Evolutionary conservation across 1,139 yeast genomes (phyloP).

Genomic region (Arxiozyma heterogenica): DNA sequence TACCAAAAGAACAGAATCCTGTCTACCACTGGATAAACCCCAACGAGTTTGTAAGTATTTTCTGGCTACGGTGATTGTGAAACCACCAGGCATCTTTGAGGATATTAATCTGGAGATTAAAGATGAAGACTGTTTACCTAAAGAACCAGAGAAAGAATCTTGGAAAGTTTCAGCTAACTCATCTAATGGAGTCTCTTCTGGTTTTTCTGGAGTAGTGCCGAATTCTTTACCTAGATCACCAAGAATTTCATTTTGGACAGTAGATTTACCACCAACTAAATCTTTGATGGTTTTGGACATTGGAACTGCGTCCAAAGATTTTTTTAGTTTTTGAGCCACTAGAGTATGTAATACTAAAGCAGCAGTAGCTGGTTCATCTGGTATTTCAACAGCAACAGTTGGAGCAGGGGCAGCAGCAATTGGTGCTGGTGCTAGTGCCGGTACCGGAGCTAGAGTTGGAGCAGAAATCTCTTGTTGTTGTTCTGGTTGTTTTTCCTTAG

Average conservation of each 20-base stretch:
- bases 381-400: constrained; percentile 72
- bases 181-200: constrained; percentile 93
- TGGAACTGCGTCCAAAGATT: constrained; percentile 76
- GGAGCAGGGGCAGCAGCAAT: constrained; percentile 55
- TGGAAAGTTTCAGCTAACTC: constrained; percentile 95
- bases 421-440: constrained; percentile 44
- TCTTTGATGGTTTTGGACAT: constrained; percentile 91
- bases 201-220: constrained; percentile 96
- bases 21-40: constrained; percentile 92
- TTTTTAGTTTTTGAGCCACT: constrained; percentile 93
- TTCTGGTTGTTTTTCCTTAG: constrained; percentile 33
- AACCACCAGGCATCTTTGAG: constrained; percentile 99
- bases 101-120: constrained; percentile 85
- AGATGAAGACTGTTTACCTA: constrained; percentile 89
- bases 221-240: constrained; percentile 98
- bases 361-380: constrained; percentile 88
- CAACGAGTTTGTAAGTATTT: constrained; percentile 81
- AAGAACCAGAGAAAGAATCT: constrained; percentile 74
- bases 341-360: constrained; percentile 72
- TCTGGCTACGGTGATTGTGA: constrained; percentile 83
- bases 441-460: constrained; percentile 38
- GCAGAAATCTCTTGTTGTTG: constrained; percentile 35
- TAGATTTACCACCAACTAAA: constrained; percentile 95
- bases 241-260: constrained; percentile 93
- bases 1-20: constrained; percentile 73